A percentile compares a stretch with the other conserved stretches of the same genome.
Conservation (phyloP, 257 asterid species). For the Fraxinus pennsylvanica region DNA sequence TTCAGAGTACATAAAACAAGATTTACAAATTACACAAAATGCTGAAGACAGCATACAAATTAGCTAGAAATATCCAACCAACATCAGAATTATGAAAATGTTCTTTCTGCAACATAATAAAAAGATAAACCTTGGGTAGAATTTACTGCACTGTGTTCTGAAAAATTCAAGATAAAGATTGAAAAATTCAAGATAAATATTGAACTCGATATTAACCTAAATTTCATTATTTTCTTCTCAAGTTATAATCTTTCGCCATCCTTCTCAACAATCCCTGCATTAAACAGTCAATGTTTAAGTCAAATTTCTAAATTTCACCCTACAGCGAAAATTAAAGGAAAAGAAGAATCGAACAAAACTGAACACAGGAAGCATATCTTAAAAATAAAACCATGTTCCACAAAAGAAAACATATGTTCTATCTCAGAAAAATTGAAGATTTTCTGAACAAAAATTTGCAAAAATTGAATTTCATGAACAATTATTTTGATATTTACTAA, state of each 20-base stretch:
- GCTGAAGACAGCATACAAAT: neutral
- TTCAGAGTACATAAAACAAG: neutral
- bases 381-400: neutral
- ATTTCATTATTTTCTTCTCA: conserved; percentile 4
- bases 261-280: conserved; percentile 39
- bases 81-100: conserved; percentile 19
- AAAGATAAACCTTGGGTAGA: conserved; percentile 25
- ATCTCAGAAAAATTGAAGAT: neutral
- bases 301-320: conserved; percentile 22
- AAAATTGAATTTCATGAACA: neutral
- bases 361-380: neutral
- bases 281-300: conserved; percentile 30
- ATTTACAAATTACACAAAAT: neutral
- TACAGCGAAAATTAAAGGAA: neutral
- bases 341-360: too few species aligned
- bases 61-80: conserved; percentile 16
- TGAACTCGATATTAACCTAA: conserved; percentile 27
- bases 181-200: neutral
- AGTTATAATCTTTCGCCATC: neutral
- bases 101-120: conserved; percentile 20
- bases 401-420: neutral
- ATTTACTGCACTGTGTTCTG: neutral
- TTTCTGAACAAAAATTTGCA: neutral
- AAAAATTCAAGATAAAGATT: conserved; percentile 23
- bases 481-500: neutral